Evolutionary conservation across 495 filamentous ascomycete species (phyloP), one percentile per base, ranked within the genome.

Genomic region (Trichocladium uniseriatum): DNA sequence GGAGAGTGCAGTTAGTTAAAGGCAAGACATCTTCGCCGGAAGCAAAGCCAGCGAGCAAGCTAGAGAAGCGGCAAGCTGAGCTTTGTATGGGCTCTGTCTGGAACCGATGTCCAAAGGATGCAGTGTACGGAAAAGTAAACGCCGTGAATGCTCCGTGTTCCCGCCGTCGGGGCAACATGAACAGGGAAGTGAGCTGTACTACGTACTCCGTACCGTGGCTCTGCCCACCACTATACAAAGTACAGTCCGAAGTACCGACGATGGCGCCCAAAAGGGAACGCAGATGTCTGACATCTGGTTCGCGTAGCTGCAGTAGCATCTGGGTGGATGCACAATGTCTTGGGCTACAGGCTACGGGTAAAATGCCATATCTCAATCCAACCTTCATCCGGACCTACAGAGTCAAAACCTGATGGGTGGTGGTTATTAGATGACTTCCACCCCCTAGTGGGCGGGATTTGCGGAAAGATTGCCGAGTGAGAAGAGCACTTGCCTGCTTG

Each of bases 291-390:
- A 53, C 44, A 55, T 59, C 49, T 58, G 57, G 62, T 53, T 53
- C 60, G 60, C 54, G 62, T 61, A 63, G 53, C 60, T 60, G 62
- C 62, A 58, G 59, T 51, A 43, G 46, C 31, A 32, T 7, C 52
- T 63, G 60, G 60, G 58, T 63, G 60, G 63, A 65, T 61, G 62
- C 55, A 51, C 52, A 45, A 54, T 59, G 61, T 63, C 52, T 61
- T 55, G 55, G 49, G 60, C 55, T 35, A 54, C 58, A 58, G 62
- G 60, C 58, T 35, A 55, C 58, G 60, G 62, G 49, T 65, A 65
- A 63, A 60, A 52, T 63, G 58, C 47, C 58, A 52, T 54, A 55
- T 57, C 56, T 53, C 48, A 21, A 37, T 32, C 37, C 38, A 38
- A 28, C 31, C 49, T 57, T 61, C 58, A 61, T n/a, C n/a, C n/a